A percentile compares a stretch with the other conserved stretches of the same genome.
Conservation (phyloP, 306 rosid species). For the Acacia crassicarpa region DNA sequence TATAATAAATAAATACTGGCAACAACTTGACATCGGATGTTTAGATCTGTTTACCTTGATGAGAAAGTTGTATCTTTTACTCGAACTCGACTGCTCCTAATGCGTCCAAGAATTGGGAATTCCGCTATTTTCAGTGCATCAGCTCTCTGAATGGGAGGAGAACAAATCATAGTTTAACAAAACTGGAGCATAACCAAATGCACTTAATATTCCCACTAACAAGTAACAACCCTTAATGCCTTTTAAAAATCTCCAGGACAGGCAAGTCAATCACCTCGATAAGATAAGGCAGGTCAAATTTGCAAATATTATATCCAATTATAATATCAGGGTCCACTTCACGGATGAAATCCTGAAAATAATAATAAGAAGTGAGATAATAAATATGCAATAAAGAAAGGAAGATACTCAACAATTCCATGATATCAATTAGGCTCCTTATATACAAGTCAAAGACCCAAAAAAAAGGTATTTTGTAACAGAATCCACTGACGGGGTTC, state of each 20-base stretch:
- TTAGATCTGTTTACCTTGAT: constrained; percentile 62
- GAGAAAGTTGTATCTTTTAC: constrained; percentile 94
- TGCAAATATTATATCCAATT: constrained; percentile 98
- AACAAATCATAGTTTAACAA: constrained; percentile 24
- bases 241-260: constrained; percentile 19
- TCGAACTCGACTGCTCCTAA: constrained; percentile 85
- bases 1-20: constrained; percentile 4
- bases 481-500: neutral
- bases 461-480: constrained; percentile 15
- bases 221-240: constrained; percentile 7
- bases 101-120: constrained; percentile 88
- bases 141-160: constrained; percentile 62
- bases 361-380: constrained; percentile 12
- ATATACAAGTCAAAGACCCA: constrained; percentile 1
- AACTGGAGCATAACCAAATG: constrained; percentile 16
- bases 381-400: constrained; percentile 11
- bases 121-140: constrained; percentile 72
- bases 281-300: constrained; percentile 96
- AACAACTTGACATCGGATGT: constrained; percentile 6
- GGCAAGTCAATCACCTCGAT: constrained; percentile 60
- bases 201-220: constrained; percentile 12
- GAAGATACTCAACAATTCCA: constrained; percentile 15
- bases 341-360: constrained; percentile 76
- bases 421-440: constrained; percentile 21
- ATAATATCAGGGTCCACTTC: constrained; percentile 94